Conservation (phyloP, 192 early-diverging fungal species). For the Mycoemilia scoparia region DNA sequence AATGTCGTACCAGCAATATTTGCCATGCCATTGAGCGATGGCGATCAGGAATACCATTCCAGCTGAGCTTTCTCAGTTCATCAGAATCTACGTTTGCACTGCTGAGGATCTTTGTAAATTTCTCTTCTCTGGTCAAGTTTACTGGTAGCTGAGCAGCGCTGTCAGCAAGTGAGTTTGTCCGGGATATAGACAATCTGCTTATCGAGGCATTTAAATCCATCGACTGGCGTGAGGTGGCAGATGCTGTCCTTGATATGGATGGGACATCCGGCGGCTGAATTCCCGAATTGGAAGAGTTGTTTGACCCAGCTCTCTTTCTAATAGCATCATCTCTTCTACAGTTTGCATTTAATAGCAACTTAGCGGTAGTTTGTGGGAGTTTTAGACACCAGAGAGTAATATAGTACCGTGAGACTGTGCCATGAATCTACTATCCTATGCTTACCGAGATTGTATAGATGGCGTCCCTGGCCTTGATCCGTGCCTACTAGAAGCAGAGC, state of each 20-base stretch:
- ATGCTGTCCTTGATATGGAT: background rate
- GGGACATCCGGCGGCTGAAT: background rate
- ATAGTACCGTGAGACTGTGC: background rate
- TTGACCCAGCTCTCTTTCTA: no score
- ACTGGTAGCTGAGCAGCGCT: background rate
- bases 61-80: conserved; percentile 63
- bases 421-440: background rate
- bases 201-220: background rate
- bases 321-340: no score
- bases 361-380: no score
- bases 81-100: conserved; percentile 50
- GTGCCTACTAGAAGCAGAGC: background rate
- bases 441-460: background rate
- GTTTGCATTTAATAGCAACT: no score
- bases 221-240: background rate
- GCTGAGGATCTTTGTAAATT: conserved; percentile 39
- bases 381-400: background rate
- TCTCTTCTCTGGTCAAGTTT: conserved; percentile 2
- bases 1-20: conserved; percentile 67
- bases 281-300: background rate
- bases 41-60: conserved; percentile 81
- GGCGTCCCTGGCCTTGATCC: no score
- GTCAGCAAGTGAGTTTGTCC: background rate
- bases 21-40: conserved; percentile 84
- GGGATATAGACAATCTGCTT: background rate